Evolutionary conservation across 1,284 basidiomycete genomes (phyloP).

Genomic region (Rhizoctonia solani): DNA sequence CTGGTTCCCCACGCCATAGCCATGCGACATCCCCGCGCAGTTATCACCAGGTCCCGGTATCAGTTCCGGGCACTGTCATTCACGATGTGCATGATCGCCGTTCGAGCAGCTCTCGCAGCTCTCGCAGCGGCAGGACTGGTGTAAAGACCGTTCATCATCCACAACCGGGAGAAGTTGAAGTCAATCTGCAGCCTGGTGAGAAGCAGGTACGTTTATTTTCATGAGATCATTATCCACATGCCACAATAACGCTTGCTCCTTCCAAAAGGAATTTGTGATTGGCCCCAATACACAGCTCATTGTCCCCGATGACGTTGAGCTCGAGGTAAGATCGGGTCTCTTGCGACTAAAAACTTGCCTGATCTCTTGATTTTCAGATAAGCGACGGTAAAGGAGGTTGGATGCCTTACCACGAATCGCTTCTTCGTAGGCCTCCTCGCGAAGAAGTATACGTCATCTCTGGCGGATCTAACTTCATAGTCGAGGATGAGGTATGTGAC

Average conservation of each 20-base stretch:
- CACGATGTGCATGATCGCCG: constrained; percentile 21
- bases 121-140: constrained; percentile 12
- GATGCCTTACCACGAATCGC: constrained; percentile 30
- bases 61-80: constrained; percentile 13
- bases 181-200: constrained; percentile 27
- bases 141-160: background rate
- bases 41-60: constrained; percentile 9
- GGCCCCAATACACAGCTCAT: constrained; percentile 33
- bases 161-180: constrained; percentile 14
- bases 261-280: constrained; percentile 21
- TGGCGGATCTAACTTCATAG: constrained; percentile 32
- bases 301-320: constrained; percentile 32
- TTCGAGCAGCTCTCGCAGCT: constrained; percentile 13
- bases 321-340: constrained; percentile 14
- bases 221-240: background rate
- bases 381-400: constrained; percentile 33
- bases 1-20: constrained; percentile 27
- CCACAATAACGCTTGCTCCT: background rate
- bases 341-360: background rate
- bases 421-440: constrained; percentile 28
- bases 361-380: constrained; percentile 11
- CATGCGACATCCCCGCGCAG: background rate
- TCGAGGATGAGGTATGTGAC: constrained; percentile 31
- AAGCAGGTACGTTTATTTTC: constrained; percentile 3
- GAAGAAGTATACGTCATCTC: constrained; percentile 33